Base-by-base conservation (phyloP, 1,139 yeast species). In the Yamadazyma dushanensis region DNA sequence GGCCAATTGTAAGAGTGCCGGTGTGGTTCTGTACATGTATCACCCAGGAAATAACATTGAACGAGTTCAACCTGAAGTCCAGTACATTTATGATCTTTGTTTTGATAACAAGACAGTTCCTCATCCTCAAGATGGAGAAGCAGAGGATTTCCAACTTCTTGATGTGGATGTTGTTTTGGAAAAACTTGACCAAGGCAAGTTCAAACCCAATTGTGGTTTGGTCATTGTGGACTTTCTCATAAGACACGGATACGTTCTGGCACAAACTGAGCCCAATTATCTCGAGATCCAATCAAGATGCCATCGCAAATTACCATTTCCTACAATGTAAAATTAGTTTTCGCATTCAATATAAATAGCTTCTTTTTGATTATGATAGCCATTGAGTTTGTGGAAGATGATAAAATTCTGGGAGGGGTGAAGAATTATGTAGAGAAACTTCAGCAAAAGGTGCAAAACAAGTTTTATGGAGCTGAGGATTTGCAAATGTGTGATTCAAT, bases 151-250 rank as follows among this genome's bases (percentile, higher is more conserved):
- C 56, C 54, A 61, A 39, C 63, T 90, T 31, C 66, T 86, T 79
- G 59, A 68, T 4, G 57, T 85, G 1, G 78, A 72, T 8, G 81
- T 85, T 44, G 76, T 87, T 0, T 44, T 72, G 23, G 44, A 53
- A 17, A 68, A 74, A 16, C 51, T 90, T 18, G 51, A 54, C 7
- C 54, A 57, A 0, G 79, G 78, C 1, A 76, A 80, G 46, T 92
- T 92, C 65, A 92, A 92, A 58, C 96, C 96, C 28, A 92, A 92
- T 50, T 85, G 96, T 60, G 95, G 83, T 0, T 59, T 84, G 33
- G 82, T 90, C 3, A 70, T 85, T 26, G 67, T 89, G 16, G 97
- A 92, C 51, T 92, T 92, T 50, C 66, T 92, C 44, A 73, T 90
- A 16, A 78, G 98, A 48, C 92, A 85, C 51, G 96, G 96, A 1